Percentiles rank a stretch among this genome's conserved stretches.
Evolutionary conservation across 2,329 filamentous ascomycete species (phyloP).

Genomic region (Westerdykella sp.): DNA sequence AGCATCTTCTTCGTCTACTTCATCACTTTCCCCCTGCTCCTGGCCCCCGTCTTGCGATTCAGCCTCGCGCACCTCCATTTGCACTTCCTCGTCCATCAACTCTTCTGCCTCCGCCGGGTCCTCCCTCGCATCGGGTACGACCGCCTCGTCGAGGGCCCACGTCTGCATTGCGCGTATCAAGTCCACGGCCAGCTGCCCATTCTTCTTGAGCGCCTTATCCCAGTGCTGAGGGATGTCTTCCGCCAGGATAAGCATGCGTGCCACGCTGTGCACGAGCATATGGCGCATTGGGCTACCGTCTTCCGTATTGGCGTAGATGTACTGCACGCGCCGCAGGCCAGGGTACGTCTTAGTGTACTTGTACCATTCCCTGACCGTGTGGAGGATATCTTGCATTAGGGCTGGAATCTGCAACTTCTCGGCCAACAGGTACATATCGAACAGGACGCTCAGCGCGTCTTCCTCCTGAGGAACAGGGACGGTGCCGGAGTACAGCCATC

Average conservation of each 20-base stretch:
- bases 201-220: slow-evolving; percentile 50
- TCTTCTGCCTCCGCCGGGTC: slow-evolving; percentile 38
- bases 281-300: slow-evolving; percentile 44
- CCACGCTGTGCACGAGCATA: slow-evolving; percentile 45
- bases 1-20: slow-evolving; percentile 21
- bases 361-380: slow-evolving; percentile 47
- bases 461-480: slow-evolving; percentile 46
- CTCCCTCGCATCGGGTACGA: slow-evolving; percentile 46
- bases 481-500: slow-evolving; percentile 48
- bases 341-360: slow-evolving; percentile 49
- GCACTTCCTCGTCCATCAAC: slow-evolving; percentile 32
- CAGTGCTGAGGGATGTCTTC: slow-evolving; percentile 49
- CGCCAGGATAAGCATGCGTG: slow-evolving; percentile 46
- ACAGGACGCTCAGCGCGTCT: slow-evolving; percentile 45
- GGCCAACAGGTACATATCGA: slow-evolving; percentile 51
- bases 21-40: slow-evolving; percentile 7
- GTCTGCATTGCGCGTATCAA: slow-evolving; percentile 50
- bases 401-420: slow-evolving; percentile 48
- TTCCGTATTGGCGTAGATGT: slow-evolving; percentile 47
- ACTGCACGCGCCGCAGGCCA: slow-evolving; percentile 48
- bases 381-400: slow-evolving; percentile 45
- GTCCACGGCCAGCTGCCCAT: slow-evolving; percentile 51
- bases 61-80: slow-evolving; percentile 20
- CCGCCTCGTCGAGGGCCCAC: slow-evolving; percentile 46
- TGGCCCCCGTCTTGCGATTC: slow-evolving; percentile 11